phyloP scores from a whole-genome alignment of 2,329 filamentous ascomycete species.

The Cercospora brassicicola region DNA sequence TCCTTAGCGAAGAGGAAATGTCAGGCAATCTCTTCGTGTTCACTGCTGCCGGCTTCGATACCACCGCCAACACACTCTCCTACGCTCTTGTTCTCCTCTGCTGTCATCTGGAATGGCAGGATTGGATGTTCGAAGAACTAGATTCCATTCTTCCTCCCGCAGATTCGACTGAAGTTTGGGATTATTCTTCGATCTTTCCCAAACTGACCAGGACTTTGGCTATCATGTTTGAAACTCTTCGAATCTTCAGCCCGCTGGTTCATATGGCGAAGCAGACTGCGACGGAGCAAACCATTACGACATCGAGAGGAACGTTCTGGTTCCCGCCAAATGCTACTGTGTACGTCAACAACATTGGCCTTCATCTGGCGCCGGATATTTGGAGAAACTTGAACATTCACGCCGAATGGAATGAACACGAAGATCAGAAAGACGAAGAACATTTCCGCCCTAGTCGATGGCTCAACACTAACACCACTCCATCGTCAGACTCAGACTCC shows the following conservation, averaged over 20 bases:
- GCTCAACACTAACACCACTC: constrained; percentile 35
- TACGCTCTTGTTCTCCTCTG: constrained; percentile 53
- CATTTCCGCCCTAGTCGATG: constrained; percentile 46
- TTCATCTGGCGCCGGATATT: constrained; percentile 34
- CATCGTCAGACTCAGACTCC: not conserved
- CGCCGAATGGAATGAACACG: not conserved
- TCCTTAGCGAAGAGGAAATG: constrained; percentile 44
- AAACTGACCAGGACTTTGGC: constrained; percentile 48
- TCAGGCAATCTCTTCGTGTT: constrained; percentile 51
- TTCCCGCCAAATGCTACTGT: constrained; percentile 41
- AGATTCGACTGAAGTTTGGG: constrained; percentile 31
- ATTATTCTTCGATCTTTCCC: constrained; percentile 50
- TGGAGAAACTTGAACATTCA: constrained; percentile 31
- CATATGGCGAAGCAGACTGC: constrained; percentile 42
- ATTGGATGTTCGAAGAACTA: constrained; percentile 55
- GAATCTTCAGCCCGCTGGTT: constrained; percentile 43
- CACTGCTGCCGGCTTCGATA: constrained; percentile 51
- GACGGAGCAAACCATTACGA: constrained; percentile 37
- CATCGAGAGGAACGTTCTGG: constrained; percentile 31
- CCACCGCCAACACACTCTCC: constrained; percentile 53
- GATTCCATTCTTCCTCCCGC: constrained; percentile 38
- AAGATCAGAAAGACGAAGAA: constrained; percentile 33
- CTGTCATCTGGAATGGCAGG: constrained; percentile 51
- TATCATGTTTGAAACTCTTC: constrained; percentile 54
- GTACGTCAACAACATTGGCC: constrained; percentile 39